phyloP scores from a whole-genome alignment of 768 basidiomycete species.

The Termitomyces sp. region DNA sequence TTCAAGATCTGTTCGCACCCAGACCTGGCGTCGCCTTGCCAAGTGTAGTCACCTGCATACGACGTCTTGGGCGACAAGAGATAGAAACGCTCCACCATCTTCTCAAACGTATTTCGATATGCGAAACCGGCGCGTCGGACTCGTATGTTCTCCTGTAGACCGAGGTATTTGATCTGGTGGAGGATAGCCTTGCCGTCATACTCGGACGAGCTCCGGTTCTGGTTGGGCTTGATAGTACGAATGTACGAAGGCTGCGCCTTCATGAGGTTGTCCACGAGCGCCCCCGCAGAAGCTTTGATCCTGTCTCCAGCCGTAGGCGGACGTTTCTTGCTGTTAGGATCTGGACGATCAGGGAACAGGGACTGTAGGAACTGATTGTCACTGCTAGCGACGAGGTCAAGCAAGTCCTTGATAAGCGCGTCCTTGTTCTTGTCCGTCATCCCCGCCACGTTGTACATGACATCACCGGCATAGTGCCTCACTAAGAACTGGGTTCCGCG shows the following conservation, averaged over 20 bases:
- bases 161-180: constrained; percentile 99
- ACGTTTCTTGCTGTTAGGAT: constrained; percentile 95
- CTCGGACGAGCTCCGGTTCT: constrained; percentile 88
- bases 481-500: constrained; percentile 94
- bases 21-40: constrained; percentile 85
- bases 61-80: constrained; percentile 91
- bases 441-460: constrained; percentile 94
- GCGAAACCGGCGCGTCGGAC: constrained; percentile 97
- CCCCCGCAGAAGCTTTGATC: constrained; percentile 95
- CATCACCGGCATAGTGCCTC: constrained; percentile 96
- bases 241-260: constrained; percentile 96
- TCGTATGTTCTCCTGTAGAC: constrained; percentile 96
- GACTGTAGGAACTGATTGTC: constrained; percentile 81
- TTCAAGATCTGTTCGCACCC: constrained; percentile 90
- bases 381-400: constrained; percentile 81
- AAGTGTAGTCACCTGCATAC: constrained; percentile 98
- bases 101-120: constrained; percentile 96
- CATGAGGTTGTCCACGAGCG: constrained; percentile 97
- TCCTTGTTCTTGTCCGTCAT: constrained; percentile 99
- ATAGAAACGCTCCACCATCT: constrained; percentile 99
- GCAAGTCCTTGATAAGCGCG: constrained; percentile 86
- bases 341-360: constrained; percentile 90
- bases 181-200: constrained; percentile 94
- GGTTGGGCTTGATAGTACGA: constrained; percentile 98
- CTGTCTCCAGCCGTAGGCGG: constrained; percentile 97